These are phyloP conservation scores for Leishmania lainsoni DNA, from an alignment of 208 protist species.

Conservation along the genomic window DNA sequence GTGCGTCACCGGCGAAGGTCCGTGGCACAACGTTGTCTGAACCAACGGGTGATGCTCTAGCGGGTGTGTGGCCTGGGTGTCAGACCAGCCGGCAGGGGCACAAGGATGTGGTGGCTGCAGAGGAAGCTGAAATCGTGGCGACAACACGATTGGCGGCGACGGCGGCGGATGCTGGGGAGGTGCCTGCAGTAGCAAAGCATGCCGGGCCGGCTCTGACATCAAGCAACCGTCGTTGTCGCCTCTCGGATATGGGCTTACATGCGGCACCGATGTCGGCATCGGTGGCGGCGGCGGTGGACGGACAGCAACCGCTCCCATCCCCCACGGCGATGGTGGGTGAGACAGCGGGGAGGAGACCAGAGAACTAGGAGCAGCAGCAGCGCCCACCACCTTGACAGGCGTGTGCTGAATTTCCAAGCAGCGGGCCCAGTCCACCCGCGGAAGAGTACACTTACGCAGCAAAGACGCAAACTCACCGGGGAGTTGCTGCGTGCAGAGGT, in stretches of 20 bases:
- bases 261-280: not conserved
- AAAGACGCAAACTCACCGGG: constrained; percentile 27
- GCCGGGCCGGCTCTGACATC: not conserved
- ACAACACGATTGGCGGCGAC: not conserved
- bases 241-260: not conserved
- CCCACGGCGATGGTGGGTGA: not conserved
- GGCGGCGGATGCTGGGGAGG: not conserved
- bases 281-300: not conserved
- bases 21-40: not conserved
- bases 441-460: constrained; percentile 38
- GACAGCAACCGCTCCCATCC: not conserved
- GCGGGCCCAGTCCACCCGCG: constrained; percentile 48
- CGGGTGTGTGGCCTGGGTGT: not conserved
- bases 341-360: constrained; percentile 1
- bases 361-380: not conserved
- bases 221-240: not conserved
- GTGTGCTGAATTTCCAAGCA: constrained; percentile 10
- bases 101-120: not conserved
- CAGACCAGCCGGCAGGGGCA: not conserved
- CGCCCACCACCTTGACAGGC: not conserved
- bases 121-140: not conserved
- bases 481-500: constrained; percentile 5
- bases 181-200: not conserved
- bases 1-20: not conserved
- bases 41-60: not conserved